These are phyloP conservation scores for Yarrowia sp. DNA, from an alignment of 805 yeast species.

Conservation along the genomic window DNA sequence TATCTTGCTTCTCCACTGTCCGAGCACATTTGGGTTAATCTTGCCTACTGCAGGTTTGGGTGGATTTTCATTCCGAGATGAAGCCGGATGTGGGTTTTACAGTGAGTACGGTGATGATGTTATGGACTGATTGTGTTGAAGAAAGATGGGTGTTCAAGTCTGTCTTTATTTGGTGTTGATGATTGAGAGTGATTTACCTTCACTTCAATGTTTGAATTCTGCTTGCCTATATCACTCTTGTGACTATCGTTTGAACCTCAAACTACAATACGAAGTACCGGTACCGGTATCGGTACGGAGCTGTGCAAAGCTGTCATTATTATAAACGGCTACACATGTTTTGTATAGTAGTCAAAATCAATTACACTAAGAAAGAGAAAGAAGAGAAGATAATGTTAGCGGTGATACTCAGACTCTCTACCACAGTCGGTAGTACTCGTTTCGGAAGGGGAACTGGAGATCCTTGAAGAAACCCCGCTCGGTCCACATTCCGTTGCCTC, in stretches of 20 bases:
- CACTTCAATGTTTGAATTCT: too few species aligned
- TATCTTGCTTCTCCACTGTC: conserved; percentile 5
- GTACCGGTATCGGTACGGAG: too few species aligned
- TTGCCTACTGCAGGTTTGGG: background rate
- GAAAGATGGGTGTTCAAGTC: too few species aligned
- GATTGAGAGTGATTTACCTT: too few species aligned
- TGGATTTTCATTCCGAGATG: background rate
- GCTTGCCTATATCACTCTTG: too few species aligned
- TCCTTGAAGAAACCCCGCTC: conserved; percentile 17
- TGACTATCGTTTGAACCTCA: too few species aligned
- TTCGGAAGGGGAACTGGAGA: conserved; percentile 23
- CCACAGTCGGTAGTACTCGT: conserved; percentile 28
- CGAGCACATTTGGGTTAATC: background rate
- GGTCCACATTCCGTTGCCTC: conserved; percentile 34
- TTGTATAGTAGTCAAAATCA: background rate
- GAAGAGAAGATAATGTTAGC: background rate
- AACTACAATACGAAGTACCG: too few species aligned
- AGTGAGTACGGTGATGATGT: too few species aligned
- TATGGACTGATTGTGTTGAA: too few species aligned
- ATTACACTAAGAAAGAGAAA: background rate
- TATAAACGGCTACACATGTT: too few species aligned
- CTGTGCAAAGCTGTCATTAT: too few species aligned
- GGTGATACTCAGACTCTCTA: background rate
- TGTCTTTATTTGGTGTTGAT: too few species aligned
- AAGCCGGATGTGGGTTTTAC: background rate